Evolutionary conservation across 2,329 filamentous ascomycete species (phyloP).

Genomic region (Microascus cirrosus): DNA sequence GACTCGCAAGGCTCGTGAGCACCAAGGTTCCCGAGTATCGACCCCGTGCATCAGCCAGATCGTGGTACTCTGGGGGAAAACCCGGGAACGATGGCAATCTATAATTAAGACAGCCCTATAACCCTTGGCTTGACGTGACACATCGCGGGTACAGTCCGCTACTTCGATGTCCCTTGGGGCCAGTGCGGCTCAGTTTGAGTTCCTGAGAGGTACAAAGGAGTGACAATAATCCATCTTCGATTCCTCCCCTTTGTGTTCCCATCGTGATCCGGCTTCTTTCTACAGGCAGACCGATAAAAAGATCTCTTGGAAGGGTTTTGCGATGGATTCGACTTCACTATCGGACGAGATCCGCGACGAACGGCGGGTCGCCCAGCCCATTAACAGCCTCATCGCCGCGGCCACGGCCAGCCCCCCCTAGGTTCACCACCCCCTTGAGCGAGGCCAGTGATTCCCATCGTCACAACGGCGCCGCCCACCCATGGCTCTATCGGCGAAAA

Average conservation of each 20-base stretch:
- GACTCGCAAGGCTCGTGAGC: slow-evolving; percentile 3
- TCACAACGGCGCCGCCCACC: background rate
- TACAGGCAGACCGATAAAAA: no score
- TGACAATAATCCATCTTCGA: background rate
- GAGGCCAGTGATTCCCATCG: background rate
- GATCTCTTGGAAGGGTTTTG: no score
- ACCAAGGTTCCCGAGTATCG: background rate
- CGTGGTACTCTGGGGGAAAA: background rate
- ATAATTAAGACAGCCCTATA: slow-evolving; percentile 5
- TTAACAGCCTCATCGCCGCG: background rate
- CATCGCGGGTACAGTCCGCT: slow-evolving; percentile 1
- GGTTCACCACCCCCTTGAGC: background rate
- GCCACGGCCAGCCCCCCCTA: background rate
- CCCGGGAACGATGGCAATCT: slow-evolving; percentile 2
- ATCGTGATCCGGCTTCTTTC: background rate
- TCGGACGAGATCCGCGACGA: background rate
- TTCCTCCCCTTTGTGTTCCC: background rate
- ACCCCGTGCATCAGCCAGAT: background rate
- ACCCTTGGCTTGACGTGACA: background rate
- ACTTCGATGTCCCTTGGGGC: background rate
- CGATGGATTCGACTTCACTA: background rate
- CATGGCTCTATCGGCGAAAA: background rate
- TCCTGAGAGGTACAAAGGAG: background rate
- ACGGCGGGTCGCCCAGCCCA: background rate
- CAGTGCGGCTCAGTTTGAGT: background rate